These are phyloP conservation scores for Pseudogymnoascus sp. DNA, from an alignment of 2,329 filamentous ascomycete genomes.

Conservation along the genomic window DNA sequence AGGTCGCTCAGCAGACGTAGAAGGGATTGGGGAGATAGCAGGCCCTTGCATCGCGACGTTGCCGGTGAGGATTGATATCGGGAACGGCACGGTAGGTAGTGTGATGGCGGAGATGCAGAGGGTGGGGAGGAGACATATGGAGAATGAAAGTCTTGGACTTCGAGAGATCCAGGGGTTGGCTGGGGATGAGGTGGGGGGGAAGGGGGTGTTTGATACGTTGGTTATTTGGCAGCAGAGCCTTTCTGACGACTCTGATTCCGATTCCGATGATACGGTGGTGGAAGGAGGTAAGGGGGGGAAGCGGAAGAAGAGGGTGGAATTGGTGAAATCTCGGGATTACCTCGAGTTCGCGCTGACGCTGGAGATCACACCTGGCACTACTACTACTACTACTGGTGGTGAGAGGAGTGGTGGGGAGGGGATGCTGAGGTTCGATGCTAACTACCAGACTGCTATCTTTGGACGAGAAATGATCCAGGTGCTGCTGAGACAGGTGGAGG, in stretches of 20 bases:
- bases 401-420: constrained; percentile 20
- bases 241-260: constrained; percentile 18
- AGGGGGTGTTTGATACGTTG: constrained; percentile 62
- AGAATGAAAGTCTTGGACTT: constrained; percentile 55
- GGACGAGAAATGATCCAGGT: constrained; percentile 44
- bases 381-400: too few relatives aligned
- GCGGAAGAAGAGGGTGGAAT: constrained; percentile 33
- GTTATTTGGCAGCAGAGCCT: constrained; percentile 80
- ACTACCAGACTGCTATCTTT: constrained; percentile 45
- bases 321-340: constrained; percentile 57
- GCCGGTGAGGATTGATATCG: constrained; percentile 55
- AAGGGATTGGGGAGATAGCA: constrained; percentile 61
- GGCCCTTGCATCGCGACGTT: constrained; percentile 74
- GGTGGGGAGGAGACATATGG: constrained; percentile 56
- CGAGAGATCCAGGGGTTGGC: constrained; percentile 55
- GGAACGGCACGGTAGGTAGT: constrained; percentile 44
- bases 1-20: constrained; percentile 58
- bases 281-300: background rate
- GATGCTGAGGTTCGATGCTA: constrained; percentile 42
- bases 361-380: constrained; percentile 58
- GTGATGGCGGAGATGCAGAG: constrained; percentile 56
- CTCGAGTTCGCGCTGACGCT: constrained; percentile 69
- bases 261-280: background rate
- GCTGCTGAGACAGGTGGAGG: constrained; percentile 53
- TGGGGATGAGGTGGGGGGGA: constrained; percentile 17